Conservation (phyloP, 2,329 filamentous ascomycete genomes). For the Clarireedia monteithiana region DNA sequence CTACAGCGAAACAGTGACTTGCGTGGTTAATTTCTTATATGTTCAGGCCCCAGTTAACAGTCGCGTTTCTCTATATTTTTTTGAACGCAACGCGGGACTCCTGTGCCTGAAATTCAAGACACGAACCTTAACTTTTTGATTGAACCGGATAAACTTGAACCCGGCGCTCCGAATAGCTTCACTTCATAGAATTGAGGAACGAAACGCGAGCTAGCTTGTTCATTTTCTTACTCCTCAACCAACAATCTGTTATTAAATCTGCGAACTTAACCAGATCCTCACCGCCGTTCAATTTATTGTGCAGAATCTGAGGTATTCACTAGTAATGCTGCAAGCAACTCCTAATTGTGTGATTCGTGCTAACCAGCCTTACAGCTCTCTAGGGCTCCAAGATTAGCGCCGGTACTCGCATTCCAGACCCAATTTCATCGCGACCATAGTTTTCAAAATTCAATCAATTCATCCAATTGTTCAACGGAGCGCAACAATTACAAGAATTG, state of each 20-base stretch:
- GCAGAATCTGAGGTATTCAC: not conserved
- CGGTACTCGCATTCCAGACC: not conserved
- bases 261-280: not conserved
- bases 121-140: not conserved
- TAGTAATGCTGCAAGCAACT: too few species aligned
- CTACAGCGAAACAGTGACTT: slow-evolving; percentile 6
- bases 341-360: not conserved
- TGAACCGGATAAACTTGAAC: not conserved
- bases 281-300: not conserved
- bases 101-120: not conserved
- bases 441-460: not conserved
- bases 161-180: slow-evolving; percentile 10
- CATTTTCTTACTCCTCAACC: not conserved
- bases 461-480: not conserved
- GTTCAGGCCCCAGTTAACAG: slow-evolving; percentile 3
- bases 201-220: not conserved
- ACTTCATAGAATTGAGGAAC: slow-evolving; percentile 8
- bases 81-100: not conserved
- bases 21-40: slow-evolving; percentile 9
- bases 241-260: too few species aligned
- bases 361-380: slow-evolving; percentile 1
- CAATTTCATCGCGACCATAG: not conserved
- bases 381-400: slow-evolving; percentile 1
- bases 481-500: not conserved
- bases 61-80: slow-evolving; percentile 4